These are phyloP conservation scores for Babesia divergens DNA, from an alignment of 169 alveolate genomes.

Conservation along the genomic window DNA sequence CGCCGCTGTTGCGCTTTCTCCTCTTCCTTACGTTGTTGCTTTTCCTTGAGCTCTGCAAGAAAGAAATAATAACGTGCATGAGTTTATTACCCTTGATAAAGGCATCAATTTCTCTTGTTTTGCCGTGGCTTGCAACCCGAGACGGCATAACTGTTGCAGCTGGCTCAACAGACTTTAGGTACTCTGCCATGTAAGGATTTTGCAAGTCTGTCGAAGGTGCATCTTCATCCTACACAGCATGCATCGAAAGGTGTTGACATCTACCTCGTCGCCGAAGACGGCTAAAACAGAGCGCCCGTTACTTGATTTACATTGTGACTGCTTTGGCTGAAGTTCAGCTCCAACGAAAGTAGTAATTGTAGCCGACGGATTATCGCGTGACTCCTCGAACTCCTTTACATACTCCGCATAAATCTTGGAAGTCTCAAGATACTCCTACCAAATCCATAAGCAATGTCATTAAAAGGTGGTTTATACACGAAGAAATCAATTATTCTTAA, in stretches of 20 bases:
- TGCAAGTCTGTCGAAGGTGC: not conserved
- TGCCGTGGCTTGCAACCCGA: not conserved
- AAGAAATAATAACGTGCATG: not conserved
- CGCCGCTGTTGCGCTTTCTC: conserved; percentile 30
- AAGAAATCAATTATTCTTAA: not conserved
- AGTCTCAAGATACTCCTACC: conserved; percentile 48
- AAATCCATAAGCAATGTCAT: not conserved
- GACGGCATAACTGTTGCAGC: not conserved
- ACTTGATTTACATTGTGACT: not conserved
- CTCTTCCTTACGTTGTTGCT: conserved; percentile 39
- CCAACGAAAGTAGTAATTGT: not conserved
- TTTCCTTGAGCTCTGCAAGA: conserved; percentile 52
- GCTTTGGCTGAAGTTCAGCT: not conserved
- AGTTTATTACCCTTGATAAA: conserved; percentile 36
- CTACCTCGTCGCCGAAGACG: conserved; percentile 9
- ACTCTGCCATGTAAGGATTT: conserved; percentile 8
- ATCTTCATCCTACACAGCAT: not conserved
- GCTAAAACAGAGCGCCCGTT: not conserved
- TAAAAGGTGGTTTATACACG: not conserved
- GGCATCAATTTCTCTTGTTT: conserved; percentile 47
- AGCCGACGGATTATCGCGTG: not conserved
- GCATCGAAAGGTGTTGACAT: not conserved
- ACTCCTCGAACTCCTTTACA: conserved; percentile 39
- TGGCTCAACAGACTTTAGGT: not conserved
- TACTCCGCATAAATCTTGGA: conserved; percentile 58